Evolutionary conservation across 192 early-diverging fungal genomes (phyloP), one percentile per base, ranked within the genome.

Genomic region (Chytriomyces sp.): DNA sequence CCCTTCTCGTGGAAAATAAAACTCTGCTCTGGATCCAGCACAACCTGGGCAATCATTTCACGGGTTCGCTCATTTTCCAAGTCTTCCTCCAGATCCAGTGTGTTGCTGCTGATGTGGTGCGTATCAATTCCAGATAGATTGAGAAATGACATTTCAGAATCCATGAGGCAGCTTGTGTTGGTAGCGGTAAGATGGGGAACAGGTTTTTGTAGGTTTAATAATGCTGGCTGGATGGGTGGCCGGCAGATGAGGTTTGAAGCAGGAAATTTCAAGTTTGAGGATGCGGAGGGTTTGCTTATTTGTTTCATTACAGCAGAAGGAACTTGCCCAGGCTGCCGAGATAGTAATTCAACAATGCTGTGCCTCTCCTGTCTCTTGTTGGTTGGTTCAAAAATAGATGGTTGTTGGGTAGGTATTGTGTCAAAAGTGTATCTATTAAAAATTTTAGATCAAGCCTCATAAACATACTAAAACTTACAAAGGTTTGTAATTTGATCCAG

Each of bases 1-100:
- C n/a, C n/a, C 37, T 44, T 26, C 17, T 64, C 25, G 10, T 53
- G 36, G 38, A 68, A 38, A 3, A 68, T 68, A 25, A 68, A 68
- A 7, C 26, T 33, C 54, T 68, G 65, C 44, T 68, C 65, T 7
- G 65, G 52, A 55, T 68, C 36, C n/a, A 36, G 32, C 14, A 68
- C 65, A 17, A 68, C 25, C 52, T 56, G 65, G 2, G 65, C 65
- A 68, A 68, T 68, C 26, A 68, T 14, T 39, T 68, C 65, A 14
- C 65, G 44, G 4, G 65, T 68, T n/a, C 36, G 19, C 44, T 68
- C 65, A 55, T 68, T 39, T 34, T 68, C 54, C 31, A 17, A 25
- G 2, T 12, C 31, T 25, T 25, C 31, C 2, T 28, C 56, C 14
- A 25, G 19, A 28, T 30, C 22, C 14, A 32, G 17, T 32, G 22